A percentile compares a stretch with the other conserved stretches of the same genome.
Conservation (phyloP, 441 rosid species). For the Jatropha podagrica region DNA sequence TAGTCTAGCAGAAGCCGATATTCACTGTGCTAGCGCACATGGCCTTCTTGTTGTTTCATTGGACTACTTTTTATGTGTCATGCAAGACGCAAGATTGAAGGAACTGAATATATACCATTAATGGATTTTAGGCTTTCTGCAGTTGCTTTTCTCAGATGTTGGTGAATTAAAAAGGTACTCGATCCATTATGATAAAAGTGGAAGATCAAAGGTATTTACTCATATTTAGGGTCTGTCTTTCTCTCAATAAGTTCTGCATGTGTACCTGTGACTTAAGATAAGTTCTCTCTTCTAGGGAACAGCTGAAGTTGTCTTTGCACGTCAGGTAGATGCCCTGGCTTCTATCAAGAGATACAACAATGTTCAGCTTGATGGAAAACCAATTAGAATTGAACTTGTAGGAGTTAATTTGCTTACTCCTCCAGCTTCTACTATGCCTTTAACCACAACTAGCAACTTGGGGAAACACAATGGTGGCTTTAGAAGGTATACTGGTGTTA, state of each 20-base stretch:
- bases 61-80: no score
- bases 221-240: slow-evolving; percentile 20
- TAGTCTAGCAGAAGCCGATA: no score
- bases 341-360: slow-evolving; percentile 82
- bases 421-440: slow-evolving; percentile 12
- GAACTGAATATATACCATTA: no score
- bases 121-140: slow-evolving; percentile 17
- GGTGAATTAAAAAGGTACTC: slow-evolving; percentile 74
- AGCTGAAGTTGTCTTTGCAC: slow-evolving; percentile 76
- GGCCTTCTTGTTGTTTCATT: no score
- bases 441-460: slow-evolving; percentile 12
- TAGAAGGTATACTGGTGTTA: slow-evolving; percentile 31
- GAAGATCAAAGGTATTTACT: slow-evolving; percentile 80
- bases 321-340: slow-evolving; percentile 67
- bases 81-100: no score
- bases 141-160: slow-evolving; percentile 83
- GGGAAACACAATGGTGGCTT: slow-evolving; percentile 26
- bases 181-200: slow-evolving; percentile 76
- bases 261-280: slow-evolving; percentile 28
- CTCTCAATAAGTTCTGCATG: slow-evolving; percentile 27
- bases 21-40: no score
- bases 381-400: slow-evolving; percentile 77
- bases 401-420: slow-evolving; percentile 49
- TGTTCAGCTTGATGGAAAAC: slow-evolving; percentile 84
- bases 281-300: slow-evolving; percentile 60